A percentile compares a stretch with the other conserved stretches of the same genome.
These are phyloP conservation scores for Cytospora mali DNA, from an alignment of 2,329 filamentous ascomycete genomes.

Conservation along the genomic window DNA sequence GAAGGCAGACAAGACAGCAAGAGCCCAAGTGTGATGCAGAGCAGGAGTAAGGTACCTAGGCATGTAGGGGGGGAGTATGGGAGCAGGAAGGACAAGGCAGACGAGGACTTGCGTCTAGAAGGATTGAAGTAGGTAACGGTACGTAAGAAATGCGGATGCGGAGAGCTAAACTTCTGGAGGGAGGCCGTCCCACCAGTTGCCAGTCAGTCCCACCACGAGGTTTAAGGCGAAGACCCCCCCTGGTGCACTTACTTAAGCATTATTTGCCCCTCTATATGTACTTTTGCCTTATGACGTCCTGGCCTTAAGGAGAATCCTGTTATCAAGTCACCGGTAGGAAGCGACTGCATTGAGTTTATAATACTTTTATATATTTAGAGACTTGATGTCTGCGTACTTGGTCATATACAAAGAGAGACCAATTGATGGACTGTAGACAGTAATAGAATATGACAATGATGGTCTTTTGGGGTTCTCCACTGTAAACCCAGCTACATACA, in stretches of 20 bases:
- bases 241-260: conserved; percentile 10
- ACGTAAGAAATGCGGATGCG: conserved; percentile 23
- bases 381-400: background rate
- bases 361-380: too few species aligned
- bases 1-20: conserved; percentile 14
- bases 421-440: background rate
- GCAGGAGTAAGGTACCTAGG: conserved; percentile 4
- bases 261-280: background rate
- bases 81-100: conserved; percentile 8
- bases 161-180: conserved; percentile 20
- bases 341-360: background rate
- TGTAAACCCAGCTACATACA: background rate
- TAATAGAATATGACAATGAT: background rate
- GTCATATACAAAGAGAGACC: background rate
- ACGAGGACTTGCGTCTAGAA: conserved; percentile 15
- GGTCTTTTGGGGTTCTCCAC: background rate
- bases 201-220: conserved; percentile 6
- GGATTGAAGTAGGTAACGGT: conserved; percentile 9
- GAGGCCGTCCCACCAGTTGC: background rate
- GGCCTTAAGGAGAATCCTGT: too few species aligned
- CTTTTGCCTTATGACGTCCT: conserved; percentile 10
- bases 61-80: too few species aligned
- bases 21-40: conserved; percentile 13
- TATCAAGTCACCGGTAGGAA: too few species aligned
- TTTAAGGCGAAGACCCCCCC: conserved; percentile 14